Percentiles rank a stretch among this genome's conserved stretches.
phyloP scores from a whole-genome alignment of 192 early-diverging fungal genomes.

The Kappamyces sp. region DNA sequence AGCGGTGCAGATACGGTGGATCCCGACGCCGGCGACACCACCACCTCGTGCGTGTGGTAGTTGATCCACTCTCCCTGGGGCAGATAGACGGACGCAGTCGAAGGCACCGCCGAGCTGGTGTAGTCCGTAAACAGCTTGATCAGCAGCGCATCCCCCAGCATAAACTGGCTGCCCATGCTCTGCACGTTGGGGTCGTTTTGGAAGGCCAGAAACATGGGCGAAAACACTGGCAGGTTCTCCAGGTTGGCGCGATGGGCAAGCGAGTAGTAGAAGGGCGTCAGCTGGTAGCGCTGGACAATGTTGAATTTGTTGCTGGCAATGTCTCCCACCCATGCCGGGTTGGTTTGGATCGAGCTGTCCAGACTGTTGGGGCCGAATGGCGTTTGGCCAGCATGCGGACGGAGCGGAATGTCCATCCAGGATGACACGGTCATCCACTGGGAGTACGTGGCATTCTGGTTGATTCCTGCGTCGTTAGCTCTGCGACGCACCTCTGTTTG shows the following conservation, averaged over 20 bases:
- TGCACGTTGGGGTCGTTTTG: slow-evolving; percentile 14
- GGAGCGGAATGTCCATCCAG: slow-evolving; percentile 19
- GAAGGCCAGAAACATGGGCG: slow-evolving; percentile 20
- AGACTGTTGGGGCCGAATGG: not conserved
- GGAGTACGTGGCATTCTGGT: slow-evolving; percentile 9
- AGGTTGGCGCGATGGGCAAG: slow-evolving; percentile 12
- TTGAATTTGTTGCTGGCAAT: slow-evolving; percentile 16
- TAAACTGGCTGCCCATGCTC: slow-evolving; percentile 10
- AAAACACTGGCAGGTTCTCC: slow-evolving; percentile 4
- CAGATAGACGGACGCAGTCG: slow-evolving; percentile 4
- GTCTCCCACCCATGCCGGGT: slow-evolving; percentile 14
- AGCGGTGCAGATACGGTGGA: not conserved
- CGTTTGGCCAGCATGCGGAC: slow-evolving; percentile 11
- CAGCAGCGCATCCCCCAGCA: slow-evolving; percentile 16
- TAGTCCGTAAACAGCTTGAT: slow-evolving; percentile 1
- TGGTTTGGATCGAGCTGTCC: slow-evolving; percentile 12
- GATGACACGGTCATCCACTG: slow-evolving; percentile 14
- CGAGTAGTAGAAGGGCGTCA: slow-evolving; percentile 19
- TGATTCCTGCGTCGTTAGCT: not conserved
- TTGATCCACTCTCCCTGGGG: slow-evolving; percentile 13
- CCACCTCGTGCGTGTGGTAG: slow-evolving; percentile 17
- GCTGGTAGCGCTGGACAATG: slow-evolving; percentile 11
- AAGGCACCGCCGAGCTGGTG: not conserved
- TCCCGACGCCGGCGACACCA: not conserved
- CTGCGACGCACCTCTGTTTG: not conserved